A percentile compares a stretch with the other conserved stretches of the same genome.
These are phyloP conservation scores for Xylaria scruposa DNA, from an alignment of 495 filamentous ascomycete species.

Conservation along the genomic window DNA sequence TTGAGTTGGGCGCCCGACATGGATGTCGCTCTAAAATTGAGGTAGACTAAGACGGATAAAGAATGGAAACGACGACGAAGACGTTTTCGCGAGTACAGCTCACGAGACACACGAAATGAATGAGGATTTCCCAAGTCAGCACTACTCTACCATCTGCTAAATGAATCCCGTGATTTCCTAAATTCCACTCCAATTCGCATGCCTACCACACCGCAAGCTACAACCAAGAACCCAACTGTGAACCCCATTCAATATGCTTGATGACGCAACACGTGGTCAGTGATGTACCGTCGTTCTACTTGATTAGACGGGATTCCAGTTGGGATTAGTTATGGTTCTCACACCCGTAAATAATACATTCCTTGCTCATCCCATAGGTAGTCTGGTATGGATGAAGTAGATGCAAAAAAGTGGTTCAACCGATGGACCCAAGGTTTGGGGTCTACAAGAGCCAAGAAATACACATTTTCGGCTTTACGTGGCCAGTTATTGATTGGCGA, in stretches of 20 bases:
- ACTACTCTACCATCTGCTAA: background rate
- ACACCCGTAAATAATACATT: background rate
- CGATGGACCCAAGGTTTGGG: background rate
- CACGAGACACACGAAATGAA: background rate
- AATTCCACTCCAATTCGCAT: background rate
- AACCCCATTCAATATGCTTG: background rate
- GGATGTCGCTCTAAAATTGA: constrained; percentile 9
- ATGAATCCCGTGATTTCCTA: background rate
- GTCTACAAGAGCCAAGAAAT: too few relatives aligned
- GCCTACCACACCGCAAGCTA: background rate
- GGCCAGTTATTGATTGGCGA: constrained; percentile 3
- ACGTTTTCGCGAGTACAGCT: constrained; percentile 3
- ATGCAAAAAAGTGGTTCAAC: constrained; percentile 2
- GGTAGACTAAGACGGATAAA: constrained; percentile 15
- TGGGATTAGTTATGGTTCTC: background rate
- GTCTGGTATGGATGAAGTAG: background rate
- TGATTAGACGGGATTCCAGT: background rate
- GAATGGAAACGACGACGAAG: background rate
- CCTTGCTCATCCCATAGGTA: background rate
- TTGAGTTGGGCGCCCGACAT: constrained; percentile 36
- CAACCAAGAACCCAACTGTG: background rate
- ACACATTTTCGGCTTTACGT: too few relatives aligned
- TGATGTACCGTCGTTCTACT: background rate
- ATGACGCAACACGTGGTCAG: background rate
- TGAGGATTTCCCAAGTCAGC: background rate